Evolutionary conservation across 2,329 filamentous ascomycete genomes (phyloP).

Genomic region (Teratosphaeria epicoccoides): DNA sequence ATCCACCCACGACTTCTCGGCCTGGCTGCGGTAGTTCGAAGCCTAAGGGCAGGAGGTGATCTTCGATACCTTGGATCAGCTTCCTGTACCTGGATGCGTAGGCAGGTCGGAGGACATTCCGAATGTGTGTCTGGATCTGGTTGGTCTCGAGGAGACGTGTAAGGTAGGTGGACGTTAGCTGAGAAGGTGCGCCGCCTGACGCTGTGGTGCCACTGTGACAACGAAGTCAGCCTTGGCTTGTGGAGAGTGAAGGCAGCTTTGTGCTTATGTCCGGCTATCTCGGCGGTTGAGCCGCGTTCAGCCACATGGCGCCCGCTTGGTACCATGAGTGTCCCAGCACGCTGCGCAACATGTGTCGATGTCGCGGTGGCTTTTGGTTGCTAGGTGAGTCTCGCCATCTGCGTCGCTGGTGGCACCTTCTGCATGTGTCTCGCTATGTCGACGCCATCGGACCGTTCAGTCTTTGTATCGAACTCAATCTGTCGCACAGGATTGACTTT

Average conservation of each 20-base stretch:
- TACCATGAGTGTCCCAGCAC: background rate
- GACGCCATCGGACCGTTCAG: too few species aligned
- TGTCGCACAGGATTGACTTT: too few species aligned
- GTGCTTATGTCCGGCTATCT: constrained; percentile 1
- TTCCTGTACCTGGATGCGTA: constrained; percentile 44
- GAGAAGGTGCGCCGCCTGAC: constrained; percentile 51
- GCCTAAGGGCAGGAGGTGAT: constrained; percentile 53
- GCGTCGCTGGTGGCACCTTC: too few species aligned
- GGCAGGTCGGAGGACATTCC: constrained; percentile 42
- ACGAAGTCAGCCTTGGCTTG: background rate
- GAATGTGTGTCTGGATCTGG: constrained; percentile 44
- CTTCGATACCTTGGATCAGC: constrained; percentile 49
- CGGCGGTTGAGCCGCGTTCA: background rate
- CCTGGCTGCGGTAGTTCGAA: constrained; percentile 39
- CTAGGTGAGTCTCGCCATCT: too few species aligned
- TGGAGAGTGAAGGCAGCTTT: background rate
- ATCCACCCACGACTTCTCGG: constrained; percentile 58
- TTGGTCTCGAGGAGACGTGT: constrained; percentile 43
- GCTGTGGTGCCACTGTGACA: constrained; percentile 42
- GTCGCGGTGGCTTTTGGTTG: too few species aligned
- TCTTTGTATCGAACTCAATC: too few species aligned
- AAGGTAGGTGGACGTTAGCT: constrained; percentile 48
- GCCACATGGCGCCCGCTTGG: background rate
- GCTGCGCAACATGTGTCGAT: background rate
- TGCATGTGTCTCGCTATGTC: background rate